Evolutionary conservation across 345 rosid genomes (phyloP).

Genomic region (Ailanthus altissimus): DNA sequence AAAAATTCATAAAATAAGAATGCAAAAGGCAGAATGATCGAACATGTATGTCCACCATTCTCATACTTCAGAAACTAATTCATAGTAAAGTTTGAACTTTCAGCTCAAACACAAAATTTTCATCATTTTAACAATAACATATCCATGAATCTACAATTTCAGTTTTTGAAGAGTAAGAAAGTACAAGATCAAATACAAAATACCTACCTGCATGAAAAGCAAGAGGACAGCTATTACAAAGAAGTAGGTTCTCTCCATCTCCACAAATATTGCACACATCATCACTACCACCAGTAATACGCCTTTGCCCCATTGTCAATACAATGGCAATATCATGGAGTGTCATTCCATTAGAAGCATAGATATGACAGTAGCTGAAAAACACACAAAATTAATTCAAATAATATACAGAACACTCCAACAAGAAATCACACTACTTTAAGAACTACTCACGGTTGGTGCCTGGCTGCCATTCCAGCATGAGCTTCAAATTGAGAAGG

Average conservation of each 20-base stretch:
- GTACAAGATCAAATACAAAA: neutral
- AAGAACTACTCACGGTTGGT: constrained; percentile 87
- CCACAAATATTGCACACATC: constrained; percentile 93
- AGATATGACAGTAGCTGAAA: constrained; percentile 89
- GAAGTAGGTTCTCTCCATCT: constrained; percentile 71
- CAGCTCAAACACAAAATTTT: neutral
- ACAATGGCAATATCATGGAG: constrained; percentile 94
- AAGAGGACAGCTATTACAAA: constrained; percentile 81
- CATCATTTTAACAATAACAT: neutral
- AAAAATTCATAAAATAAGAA: neutral
- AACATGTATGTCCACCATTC: too few relatives aligned
- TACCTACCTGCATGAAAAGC: constrained; percentile 81
- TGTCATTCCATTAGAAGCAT: constrained; percentile 71
- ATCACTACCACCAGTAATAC: constrained; percentile 71
- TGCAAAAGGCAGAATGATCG: too few relatives aligned
- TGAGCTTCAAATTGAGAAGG: constrained; percentile 99
- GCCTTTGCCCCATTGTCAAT: constrained; percentile 74
- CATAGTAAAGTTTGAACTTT: neutral
- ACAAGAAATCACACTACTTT: constrained; percentile 17
- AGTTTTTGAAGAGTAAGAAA: constrained; percentile 5
- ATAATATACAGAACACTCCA: constrained; percentile 16
- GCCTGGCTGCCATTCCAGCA: constrained; percentile 99
- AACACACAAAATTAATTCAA: constrained; percentile 15
- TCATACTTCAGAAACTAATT: too few relatives aligned
- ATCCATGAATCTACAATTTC: constrained; percentile 8